phyloP scores from a whole-genome alignment of 108 stramenopile species.

The Cylindrotheca fusiformis region DNA sequence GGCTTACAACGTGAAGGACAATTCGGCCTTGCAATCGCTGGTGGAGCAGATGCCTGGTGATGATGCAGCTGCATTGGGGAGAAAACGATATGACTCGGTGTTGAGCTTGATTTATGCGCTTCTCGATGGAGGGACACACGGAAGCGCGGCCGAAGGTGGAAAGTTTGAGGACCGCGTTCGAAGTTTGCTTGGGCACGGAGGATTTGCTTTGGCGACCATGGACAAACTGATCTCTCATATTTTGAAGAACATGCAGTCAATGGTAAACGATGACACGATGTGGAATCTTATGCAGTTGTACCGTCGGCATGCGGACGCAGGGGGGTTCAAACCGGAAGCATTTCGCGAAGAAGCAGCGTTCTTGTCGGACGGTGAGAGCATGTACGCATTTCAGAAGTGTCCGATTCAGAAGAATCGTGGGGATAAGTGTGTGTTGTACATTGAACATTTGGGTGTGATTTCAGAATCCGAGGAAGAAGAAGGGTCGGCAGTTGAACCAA shows the following conservation, averaged over 20 bases:
- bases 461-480: slow-evolving; percentile 56
- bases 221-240: slow-evolving; percentile 87
- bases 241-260: slow-evolving; percentile 79
- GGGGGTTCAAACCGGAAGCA: slow-evolving; percentile 81
- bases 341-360: slow-evolving; percentile 84
- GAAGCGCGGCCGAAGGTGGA: slow-evolving; percentile 53
- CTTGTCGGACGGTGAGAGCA: slow-evolving; percentile 81
- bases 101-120: slow-evolving; percentile 68
- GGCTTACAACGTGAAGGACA: slow-evolving; percentile 55
- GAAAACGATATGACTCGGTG: slow-evolving; percentile 73
- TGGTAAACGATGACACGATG: slow-evolving; percentile 83
- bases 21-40: slow-evolving; percentile 54
- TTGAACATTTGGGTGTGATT: slow-evolving; percentile 83
- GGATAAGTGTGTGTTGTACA: slow-evolving; percentile 66
- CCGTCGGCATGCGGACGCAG: slow-evolving; percentile 62
- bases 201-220: slow-evolving; percentile 86
- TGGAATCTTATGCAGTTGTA: slow-evolving; percentile 80
- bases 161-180: slow-evolving; percentile 83
- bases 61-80: slow-evolving; percentile 44
- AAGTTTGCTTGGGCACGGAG: slow-evolving; percentile 77
- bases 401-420: slow-evolving; percentile 45
- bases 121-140: slow-evolving; percentile 54
- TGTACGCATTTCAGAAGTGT: slow-evolving; percentile 87
- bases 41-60: slow-evolving; percentile 71
- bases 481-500: background rate